Base-by-base conservation (phyloP, 2,329 filamentous ascomycete species). In the Colletotrichum spaethianum region DNA sequence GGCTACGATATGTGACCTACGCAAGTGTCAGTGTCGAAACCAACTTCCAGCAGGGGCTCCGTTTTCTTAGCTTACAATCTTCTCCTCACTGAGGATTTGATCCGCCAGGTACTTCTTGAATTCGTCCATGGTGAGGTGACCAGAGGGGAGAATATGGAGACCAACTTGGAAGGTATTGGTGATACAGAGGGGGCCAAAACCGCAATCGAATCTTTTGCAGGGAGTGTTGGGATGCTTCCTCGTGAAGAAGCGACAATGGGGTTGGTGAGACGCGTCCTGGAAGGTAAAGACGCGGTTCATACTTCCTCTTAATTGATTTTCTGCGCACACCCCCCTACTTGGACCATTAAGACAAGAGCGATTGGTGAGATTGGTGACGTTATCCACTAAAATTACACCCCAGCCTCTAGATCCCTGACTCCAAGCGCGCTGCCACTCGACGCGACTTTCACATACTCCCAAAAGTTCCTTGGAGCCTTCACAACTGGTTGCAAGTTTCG, bases 1-100 rank as follows among this genome's bases (percentile, higher is more conserved):
- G 84, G 60, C 93, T 86, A 62, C 95, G 92, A 85, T 98, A 98
- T 62, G 94, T 97, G 78, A 98, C 88, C 95, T 97, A 78, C 71
- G 70, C 38, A 44, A 38, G 16, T 33, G 63, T 78, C 70, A 78
- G 70, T 42, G 48, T 46, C 14, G 12, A 42, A n/a, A 46, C 73
- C 14, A 66, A 55, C 46, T 59, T 2, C 33, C 44, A 36, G 20
- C 23, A 40, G 6, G 46, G 46, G 16, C n/a, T n/a, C n/a, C n/a
- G 44, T 20, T 20, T 8, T 26, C 23, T 1, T 23, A 80, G 42
- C 89, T 78, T 82, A 96, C 93, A 74, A 92, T 88, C 74, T 90
- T 90, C 75, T 92, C 90, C 78, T 97, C 94, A 70, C 91, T 92
- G 74, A 98, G 86, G 69, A 98, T 88, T 78, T 92, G 90, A 76